phyloP scores from a whole-genome alignment of 768 basidiomycete species.

The Trametes villosa region DNA sequence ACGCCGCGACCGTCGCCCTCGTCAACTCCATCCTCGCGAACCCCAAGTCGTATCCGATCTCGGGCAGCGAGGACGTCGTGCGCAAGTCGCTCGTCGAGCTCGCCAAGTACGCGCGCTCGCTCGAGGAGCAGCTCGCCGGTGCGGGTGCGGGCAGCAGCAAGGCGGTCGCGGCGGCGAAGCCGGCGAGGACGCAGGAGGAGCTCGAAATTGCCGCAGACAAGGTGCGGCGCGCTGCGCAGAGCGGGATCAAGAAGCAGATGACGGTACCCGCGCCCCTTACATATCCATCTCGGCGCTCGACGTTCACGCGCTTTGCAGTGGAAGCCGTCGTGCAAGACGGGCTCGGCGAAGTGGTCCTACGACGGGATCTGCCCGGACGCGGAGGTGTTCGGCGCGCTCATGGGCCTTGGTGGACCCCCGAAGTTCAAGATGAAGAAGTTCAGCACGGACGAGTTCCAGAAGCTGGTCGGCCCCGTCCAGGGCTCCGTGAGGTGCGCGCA shows the following conservation, averaged over 20 bases:
- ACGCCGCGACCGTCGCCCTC: conserved; percentile 40
- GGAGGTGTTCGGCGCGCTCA: conserved; percentile 49
- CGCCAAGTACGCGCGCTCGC: conserved; percentile 38
- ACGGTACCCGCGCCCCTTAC: conserved; percentile 25
- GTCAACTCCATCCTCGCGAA: conserved; percentile 45
- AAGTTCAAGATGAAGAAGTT: conserved; percentile 54
- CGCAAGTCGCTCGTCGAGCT: conserved; percentile 36
- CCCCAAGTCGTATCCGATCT: conserved; percentile 39
- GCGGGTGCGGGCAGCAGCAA: conserved; percentile 2
- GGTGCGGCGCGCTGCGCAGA: conserved; percentile 47
- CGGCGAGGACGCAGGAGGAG: conserved; percentile 41
- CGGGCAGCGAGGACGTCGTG: conserved; percentile 39
- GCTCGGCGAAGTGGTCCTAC: conserved; percentile 52
- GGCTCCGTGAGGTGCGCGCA: conserved; percentile 43
- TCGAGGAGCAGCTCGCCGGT: conserved; percentile 30
- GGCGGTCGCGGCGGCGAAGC: conserved; percentile 22
- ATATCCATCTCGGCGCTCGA: neutral
- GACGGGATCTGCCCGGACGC: conserved; percentile 55
- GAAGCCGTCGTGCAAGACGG: conserved; percentile 53
- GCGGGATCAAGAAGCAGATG: conserved; percentile 59
- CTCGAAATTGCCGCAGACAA: conserved; percentile 49
- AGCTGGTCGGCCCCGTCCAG: conserved; percentile 30
- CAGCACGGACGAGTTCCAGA: conserved; percentile 28
- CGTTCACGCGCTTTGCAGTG: conserved; percentile 42
- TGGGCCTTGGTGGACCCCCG: conserved; percentile 48